These are phyloP conservation scores for Carex cristatella DNA, from an alignment of 176 grass and related monocot species.

Conservation along the genomic window DNA sequence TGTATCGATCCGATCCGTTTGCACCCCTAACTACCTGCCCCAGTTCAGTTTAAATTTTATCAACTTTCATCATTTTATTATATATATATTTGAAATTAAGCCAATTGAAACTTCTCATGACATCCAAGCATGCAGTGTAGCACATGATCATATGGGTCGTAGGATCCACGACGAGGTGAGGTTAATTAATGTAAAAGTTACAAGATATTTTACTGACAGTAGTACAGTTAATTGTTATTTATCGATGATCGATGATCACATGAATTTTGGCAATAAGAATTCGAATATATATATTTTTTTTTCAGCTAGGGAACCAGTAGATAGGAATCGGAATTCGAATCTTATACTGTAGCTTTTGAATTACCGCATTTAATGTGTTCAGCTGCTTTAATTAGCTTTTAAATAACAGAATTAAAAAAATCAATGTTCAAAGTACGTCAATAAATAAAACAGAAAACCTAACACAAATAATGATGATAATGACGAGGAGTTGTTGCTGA, in stretches of 20 bases:
- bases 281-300: too few relatives aligned
- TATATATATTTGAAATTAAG: not conserved
- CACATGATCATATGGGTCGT: not conserved
- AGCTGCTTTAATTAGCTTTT: too few relatives aligned
- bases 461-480: too few relatives aligned
- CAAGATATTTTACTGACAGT: not conserved
- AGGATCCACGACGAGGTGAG: not conserved
- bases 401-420: too few relatives aligned
- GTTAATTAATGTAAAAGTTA: not conserved
- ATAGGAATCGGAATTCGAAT: not conserved
- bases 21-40: not conserved
- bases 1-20: too few relatives aligned
- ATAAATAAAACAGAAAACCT: too few relatives aligned
- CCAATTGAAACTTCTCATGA: not conserved
- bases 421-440: too few relatives aligned
- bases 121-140: not conserved
- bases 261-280: not conserved
- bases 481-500: too few relatives aligned
- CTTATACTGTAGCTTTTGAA: not conserved
- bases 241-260: not conserved
- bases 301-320: not conserved
- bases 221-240: not conserved
- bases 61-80: not conserved
- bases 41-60: not conserved
- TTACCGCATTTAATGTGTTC: too few relatives aligned